Evolutionary conservation across 2,329 filamentous ascomycete species (phyloP).

Genomic region (Cladosporium sp.): DNA sequence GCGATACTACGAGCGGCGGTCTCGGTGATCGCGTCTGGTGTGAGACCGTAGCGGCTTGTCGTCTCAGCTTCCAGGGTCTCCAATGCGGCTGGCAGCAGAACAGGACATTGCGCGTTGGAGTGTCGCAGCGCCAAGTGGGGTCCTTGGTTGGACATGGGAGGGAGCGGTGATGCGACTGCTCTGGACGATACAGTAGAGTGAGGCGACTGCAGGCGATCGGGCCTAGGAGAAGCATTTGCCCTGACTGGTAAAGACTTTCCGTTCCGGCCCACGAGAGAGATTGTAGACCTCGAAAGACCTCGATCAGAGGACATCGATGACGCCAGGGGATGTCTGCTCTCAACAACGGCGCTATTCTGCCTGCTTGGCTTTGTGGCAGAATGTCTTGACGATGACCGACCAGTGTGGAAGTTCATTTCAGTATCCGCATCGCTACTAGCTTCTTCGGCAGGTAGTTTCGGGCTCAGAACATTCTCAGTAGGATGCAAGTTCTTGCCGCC

Average conservation of each 20-base stretch:
- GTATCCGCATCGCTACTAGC: conserved; percentile 40
- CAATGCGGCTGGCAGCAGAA: conserved; percentile 75
- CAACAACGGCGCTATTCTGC: conserved; percentile 44
- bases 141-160: conserved; percentile 23
- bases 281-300: conserved; percentile 28
- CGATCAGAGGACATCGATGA: conserved; percentile 36
- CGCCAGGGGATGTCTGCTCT: conserved; percentile 38
- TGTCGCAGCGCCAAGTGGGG: conserved; percentile 56
- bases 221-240: conserved; percentile 32
- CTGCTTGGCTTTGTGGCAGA: conserved; percentile 37
- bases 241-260: conserved; percentile 27
- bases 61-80: conserved; percentile 90
- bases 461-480: conserved; percentile 85
- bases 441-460: conserved; percentile 38
- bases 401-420: conserved; percentile 38
- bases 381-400: conserved; percentile 37
- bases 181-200: conserved; percentile 30
- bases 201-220: conserved; percentile 36
- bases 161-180: conserved; percentile 13
- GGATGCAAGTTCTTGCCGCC: conserved; percentile 87
- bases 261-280: conserved; percentile 28
- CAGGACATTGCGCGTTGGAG: conserved; percentile 58
- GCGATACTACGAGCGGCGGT: conserved; percentile 88
- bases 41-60: conserved; percentile 80
- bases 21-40: conserved; percentile 87